phyloP scores from a whole-genome alignment of 1,284 basidiomycete genomes.

The Ustilago xerochloae region DNA sequence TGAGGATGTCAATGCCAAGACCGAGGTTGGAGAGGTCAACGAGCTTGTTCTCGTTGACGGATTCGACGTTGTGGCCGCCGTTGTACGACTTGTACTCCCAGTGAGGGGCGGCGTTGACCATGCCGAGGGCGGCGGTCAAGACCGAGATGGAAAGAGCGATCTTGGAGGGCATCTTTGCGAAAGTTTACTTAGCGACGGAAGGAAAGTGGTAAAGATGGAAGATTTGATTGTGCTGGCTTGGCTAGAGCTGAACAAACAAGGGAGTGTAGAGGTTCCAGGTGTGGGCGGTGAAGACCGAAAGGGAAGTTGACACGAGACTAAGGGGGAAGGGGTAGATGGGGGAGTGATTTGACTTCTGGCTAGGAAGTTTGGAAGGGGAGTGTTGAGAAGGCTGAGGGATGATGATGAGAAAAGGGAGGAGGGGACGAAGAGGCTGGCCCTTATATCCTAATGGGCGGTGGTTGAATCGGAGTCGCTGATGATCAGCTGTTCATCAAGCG shows the following conservation, averaged over 20 bases:
- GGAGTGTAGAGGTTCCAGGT: conserved; percentile 21
- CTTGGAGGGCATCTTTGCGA: conserved; percentile 43
- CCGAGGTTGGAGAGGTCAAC: conserved; percentile 29
- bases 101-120: conserved; percentile 48
- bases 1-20: conserved; percentile 33
- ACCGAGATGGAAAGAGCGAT: conserved; percentile 43
- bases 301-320: conserved; percentile 8
- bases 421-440: conserved; percentile 18
- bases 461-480: conserved; percentile 21
- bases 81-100: conserved; percentile 29
- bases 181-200: too few species aligned
- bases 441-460: conserved; percentile 30
- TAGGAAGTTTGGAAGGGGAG: conserved; percentile 28
- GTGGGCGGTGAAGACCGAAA: conserved; percentile 38
- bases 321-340: conserved; percentile 7
- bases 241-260: conserved; percentile 7
- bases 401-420: conserved; percentile 34
- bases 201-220: too few species aligned
- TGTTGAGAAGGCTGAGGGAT: conserved; percentile 14
- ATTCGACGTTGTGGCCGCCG: conserved; percentile 44
- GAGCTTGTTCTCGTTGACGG: conserved; percentile 42
- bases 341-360: conserved; percentile 24
- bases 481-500: conserved; percentile 18
- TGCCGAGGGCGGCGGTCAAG: conserved; percentile 40
- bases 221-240: not conserved